A percentile compares a stretch with the other conserved stretches of the same genome.
Conservation (phyloP, 148 eudicot genomes). For the Vaccinium darrowii region DNA sequence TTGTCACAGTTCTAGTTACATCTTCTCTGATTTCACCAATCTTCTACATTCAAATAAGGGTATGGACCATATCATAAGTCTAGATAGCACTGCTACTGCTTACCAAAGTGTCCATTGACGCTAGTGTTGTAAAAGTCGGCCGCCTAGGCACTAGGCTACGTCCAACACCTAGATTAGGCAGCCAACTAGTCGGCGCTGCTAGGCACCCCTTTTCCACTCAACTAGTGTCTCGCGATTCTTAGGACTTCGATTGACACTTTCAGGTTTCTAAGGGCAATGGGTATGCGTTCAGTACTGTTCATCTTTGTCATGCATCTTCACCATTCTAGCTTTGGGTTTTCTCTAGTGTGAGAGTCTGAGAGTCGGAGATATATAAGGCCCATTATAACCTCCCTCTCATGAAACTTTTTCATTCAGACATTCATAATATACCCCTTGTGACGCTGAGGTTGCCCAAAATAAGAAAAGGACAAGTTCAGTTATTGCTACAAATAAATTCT, state of each 20-base stretch:
- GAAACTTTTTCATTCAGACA: not conserved
- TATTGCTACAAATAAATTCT: not conserved
- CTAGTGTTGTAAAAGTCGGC: no score
- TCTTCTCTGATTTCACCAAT: not conserved
- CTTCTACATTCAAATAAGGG: not conserved
- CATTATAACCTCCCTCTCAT: not conserved
- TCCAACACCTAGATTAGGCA: no score
- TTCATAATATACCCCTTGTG: not conserved
- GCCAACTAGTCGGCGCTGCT: no score
- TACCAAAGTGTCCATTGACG: not conserved
- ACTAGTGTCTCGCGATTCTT: no score
- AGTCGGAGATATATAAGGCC: not conserved
- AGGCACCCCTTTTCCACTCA: no score
- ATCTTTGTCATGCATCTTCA: not conserved
- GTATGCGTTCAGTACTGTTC: not conserved
- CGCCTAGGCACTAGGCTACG: no score
- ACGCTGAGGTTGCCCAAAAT: not conserved
- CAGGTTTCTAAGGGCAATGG: not conserved
- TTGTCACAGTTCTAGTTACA: not conserved
- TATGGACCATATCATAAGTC: not conserved
- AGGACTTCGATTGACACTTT: not conserved
- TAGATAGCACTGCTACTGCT: not conserved
- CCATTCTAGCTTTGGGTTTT: not conserved
- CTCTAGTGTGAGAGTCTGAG: not conserved
- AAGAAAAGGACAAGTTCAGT: not conserved